A percentile compares a stretch with the other conserved stretches of the same genome.
Conservation (phyloP, 495 filamentous ascomycete species). For the Achaetomiella virescens region DNA sequence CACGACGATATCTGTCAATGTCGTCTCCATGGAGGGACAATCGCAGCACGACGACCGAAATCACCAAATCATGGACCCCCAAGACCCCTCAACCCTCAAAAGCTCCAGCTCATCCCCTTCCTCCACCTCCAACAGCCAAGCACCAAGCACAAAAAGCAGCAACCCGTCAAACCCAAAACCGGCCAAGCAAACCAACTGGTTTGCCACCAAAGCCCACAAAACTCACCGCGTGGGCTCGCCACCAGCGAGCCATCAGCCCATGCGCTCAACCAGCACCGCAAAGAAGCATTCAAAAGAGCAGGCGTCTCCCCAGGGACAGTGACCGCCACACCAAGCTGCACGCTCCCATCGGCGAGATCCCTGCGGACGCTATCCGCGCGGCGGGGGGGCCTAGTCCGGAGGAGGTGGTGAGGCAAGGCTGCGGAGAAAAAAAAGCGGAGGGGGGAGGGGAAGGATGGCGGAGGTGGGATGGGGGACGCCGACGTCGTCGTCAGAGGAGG, state of each 20-base stretch:
- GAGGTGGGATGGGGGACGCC: not conserved
- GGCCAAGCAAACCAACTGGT: not conserved
- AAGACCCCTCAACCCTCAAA: no score
- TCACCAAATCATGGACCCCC: no score
- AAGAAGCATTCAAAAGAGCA: conserved; percentile 31
- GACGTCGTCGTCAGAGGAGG: no score
- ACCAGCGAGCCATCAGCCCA: conserved; percentile 38
- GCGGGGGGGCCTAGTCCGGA: conserved; percentile 28
- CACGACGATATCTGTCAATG: no score
- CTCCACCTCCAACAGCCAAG: no score
- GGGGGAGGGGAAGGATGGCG: conserved; percentile 8
- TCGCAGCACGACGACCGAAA: no score
- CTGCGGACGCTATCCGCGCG: conserved; percentile 30
- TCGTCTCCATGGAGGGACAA: no score
- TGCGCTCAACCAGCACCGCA: conserved; percentile 35
- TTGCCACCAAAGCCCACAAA: not conserved
- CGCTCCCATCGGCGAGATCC: conserved; percentile 32
- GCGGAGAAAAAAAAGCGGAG: conserved; percentile 22
- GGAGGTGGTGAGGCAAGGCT: conserved; percentile 26
- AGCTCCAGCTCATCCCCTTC: no score
- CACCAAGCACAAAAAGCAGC: not conserved
- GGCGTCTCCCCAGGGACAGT: conserved; percentile 26
- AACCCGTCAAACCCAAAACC: not conserved
- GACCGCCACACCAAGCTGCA: conserved; percentile 30
- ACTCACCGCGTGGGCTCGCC: conserved; percentile 36